Evolutionary conservation across 176 grass and related monocot genomes (phyloP).

Genomic region (Leersia perrieri): DNA sequence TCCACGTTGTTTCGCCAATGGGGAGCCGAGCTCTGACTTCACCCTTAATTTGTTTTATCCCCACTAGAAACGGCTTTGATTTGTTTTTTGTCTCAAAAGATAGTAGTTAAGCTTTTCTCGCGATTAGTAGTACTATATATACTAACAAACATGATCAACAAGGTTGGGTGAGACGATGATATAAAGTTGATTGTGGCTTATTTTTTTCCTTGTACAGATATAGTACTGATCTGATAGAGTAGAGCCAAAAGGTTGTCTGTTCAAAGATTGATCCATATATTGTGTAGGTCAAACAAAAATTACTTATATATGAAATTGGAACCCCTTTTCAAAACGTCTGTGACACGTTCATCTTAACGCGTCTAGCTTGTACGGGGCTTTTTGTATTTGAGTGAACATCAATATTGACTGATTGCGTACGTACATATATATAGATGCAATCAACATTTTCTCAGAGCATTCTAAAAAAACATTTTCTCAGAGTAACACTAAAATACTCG

Average conservation of each 20-base stretch:
- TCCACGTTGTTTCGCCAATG: slow-evolving; percentile 9
- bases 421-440: neutral
- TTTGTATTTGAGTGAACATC: neutral
- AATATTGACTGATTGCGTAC: neutral
- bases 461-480: too few species aligned
- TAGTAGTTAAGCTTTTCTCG: neutral
- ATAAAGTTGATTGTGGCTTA: neutral
- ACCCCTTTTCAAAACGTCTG: neutral
- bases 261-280: too few species aligned
- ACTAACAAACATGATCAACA: neutral
- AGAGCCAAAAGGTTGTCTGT: neutral
- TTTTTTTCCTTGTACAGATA: neutral
- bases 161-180: neutral
- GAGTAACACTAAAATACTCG: neutral
- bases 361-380: too few species aligned
- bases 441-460: too few species aligned
- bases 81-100: neutral
- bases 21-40: neutral
- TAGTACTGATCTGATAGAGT: neutral
- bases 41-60: neutral
- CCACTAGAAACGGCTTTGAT: neutral
- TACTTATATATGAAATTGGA: too few species aligned
- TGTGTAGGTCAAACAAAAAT: too few species aligned
- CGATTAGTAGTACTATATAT: too few species aligned
- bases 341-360: too few species aligned